Evolutionary conservation across 345 rosid genomes (phyloP).

Genomic region (Rhodamnia argentea): DNA sequence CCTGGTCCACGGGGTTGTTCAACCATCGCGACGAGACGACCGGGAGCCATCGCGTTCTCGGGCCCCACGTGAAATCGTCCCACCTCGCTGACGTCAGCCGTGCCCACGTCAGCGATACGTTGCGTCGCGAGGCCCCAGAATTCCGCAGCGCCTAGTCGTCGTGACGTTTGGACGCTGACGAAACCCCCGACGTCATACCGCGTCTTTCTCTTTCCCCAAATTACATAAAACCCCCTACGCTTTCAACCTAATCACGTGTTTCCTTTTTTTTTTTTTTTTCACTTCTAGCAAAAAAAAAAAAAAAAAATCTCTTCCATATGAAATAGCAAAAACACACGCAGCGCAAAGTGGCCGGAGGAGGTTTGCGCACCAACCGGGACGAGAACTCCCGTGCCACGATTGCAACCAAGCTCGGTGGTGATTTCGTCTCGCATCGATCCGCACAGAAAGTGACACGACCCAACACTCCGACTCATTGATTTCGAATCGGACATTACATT

Average conservation of each 20-base stretch:
- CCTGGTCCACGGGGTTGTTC: not conserved
- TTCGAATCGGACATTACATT: not conserved
- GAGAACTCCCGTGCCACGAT: too few species aligned
- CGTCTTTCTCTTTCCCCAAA: not conserved
- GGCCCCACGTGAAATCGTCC: not conserved
- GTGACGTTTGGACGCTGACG: not conserved
- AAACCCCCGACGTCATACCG: not conserved
- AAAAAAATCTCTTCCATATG: not conserved
- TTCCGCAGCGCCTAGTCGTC: accelerated
- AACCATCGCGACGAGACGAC: not conserved
- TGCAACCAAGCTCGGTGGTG: not conserved
- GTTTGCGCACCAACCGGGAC: too few species aligned
- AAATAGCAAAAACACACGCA: not conserved
- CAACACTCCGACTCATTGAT: not conserved
- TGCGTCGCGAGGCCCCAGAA: not conserved
- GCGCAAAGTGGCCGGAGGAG: too few species aligned
- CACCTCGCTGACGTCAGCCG: not conserved
- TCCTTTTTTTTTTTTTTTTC: too few species aligned
- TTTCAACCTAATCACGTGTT: too few species aligned
- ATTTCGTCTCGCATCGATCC: not conserved
- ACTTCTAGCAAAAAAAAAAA: not conserved
- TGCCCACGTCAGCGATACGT: accelerated
- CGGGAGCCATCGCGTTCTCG: not conserved
- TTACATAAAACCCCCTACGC: not conserved
- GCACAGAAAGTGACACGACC: not conserved